Evolutionary conservation across 1,139 yeast genomes (phyloP), one percentile per base, ranked within the genome.

Genomic region (Tardiomyces blankii): DNA sequence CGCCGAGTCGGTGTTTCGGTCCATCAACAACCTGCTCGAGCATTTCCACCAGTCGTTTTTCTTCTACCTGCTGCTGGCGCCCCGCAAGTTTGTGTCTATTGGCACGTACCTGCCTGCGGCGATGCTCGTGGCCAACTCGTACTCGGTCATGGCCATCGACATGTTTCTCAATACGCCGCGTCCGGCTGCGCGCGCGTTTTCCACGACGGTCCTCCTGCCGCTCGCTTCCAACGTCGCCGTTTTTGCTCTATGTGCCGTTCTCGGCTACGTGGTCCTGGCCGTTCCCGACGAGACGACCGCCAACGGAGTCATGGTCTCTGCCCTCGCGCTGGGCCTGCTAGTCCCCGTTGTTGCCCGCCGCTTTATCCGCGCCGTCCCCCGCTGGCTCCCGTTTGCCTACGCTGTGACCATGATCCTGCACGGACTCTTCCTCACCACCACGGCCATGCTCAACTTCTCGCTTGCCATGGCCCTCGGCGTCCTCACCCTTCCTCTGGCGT

Each of bases 31-130:
- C 62, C 71, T 93, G 55, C 70, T 91, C 47, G 99, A 93, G 63
- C 94, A 89, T 62, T 91, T 91, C 64, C 99, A 93, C 63, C 98
- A 93, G 63, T 87, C 96, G 1, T 93, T 88, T 62, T 93, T 93
- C 70, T 93, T 89, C 60, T 93, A 89, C 66, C 72, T 91, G 56
- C 66, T 93, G 66, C 66, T 93, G 48, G 77, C 89, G 0, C 93
- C 97, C 12, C 69, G 73, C 49, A 66, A 75, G 49, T 93, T 93
- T 67, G 95, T 91, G 14, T 86, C 96, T 3, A 89, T 93, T 54
- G 97, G 96, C 2, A 87, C 95, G 18, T 93, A 89, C 59, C 69
- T 93, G 45, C 98, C 97, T 1, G 73, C 93, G 1, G 95, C 95
- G 0, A 80, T 83, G 44, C 67, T 85, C 23, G 66, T 84, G 8